Percentiles rank a stretch among this genome's conserved stretches.
Conservation (phyloP, 2,329 filamentous ascomycete species). For the Metarhizium album region DNA sequence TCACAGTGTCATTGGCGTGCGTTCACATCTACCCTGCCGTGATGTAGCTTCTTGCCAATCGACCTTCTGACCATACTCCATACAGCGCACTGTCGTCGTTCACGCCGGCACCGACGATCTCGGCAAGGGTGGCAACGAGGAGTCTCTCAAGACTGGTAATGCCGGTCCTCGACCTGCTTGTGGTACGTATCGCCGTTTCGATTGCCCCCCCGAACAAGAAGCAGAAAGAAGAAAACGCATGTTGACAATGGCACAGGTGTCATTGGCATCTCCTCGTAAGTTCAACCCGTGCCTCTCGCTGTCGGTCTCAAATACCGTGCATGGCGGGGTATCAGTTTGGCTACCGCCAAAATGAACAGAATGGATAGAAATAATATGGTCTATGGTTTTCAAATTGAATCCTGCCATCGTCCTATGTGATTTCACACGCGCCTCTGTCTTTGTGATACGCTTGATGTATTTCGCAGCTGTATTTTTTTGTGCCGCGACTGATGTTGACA, state of each 20-base stretch:
- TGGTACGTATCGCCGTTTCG: constrained; percentile 45
- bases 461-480: background rate
- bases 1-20: constrained; percentile 86
- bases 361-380: background rate
- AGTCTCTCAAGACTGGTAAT: constrained; percentile 98
- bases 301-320: background rate
- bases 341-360: background rate
- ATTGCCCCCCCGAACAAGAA: too few species aligned
- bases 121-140: constrained; percentile 80
- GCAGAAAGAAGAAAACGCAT: background rate
- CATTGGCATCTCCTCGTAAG: constrained; percentile 75
- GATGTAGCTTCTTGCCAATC: background rate
- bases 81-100: constrained; percentile 85
- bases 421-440: background rate
- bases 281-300: background rate
- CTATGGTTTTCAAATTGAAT: background rate
- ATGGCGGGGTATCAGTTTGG: background rate
- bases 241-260: constrained; percentile 45
- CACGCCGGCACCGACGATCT: constrained; percentile 96
- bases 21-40: constrained; percentile 15
- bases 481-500: background rate
- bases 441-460: background rate
- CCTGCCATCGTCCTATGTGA: background rate
- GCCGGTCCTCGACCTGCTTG: constrained; percentile 89
- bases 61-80: constrained; percentile 3